phyloP scores from a whole-genome alignment of 352 stramenopile genomes.

The Halophytophthora polymorphica region DNA sequence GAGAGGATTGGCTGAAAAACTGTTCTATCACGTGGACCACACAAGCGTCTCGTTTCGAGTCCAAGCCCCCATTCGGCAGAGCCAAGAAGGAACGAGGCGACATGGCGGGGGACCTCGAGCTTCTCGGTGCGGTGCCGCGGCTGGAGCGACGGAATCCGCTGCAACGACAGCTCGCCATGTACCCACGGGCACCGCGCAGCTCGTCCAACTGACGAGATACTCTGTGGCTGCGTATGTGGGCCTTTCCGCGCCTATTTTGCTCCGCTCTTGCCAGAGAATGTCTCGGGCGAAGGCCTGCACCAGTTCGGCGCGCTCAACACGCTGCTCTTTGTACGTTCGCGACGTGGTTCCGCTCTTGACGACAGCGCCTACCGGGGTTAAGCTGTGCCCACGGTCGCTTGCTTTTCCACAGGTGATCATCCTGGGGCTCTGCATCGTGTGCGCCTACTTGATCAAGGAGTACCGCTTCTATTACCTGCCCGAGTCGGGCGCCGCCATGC shows the following conservation, averaged over 20 bases:
- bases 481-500: slow-evolving; percentile 87
- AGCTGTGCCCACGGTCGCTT: neutral
- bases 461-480: slow-evolving; percentile 90
- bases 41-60: too few species aligned
- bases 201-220: too few species aligned
- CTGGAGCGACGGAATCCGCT: too few species aligned
- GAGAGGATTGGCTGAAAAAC: too few species aligned
- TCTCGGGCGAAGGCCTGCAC: slow-evolving; percentile 61
- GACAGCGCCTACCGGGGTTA: neutral
- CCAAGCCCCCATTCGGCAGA: too few species aligned
- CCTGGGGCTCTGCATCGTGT: slow-evolving; percentile 88
- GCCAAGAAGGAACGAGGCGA: too few species aligned
- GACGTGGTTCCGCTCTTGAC: neutral
- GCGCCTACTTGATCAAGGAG: slow-evolving; percentile 89
- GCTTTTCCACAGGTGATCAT: slow-evolving; percentile 63
- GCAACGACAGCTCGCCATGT: too few species aligned
- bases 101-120: too few species aligned
- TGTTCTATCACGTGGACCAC: too few species aligned
- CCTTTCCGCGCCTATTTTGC: neutral
- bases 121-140: too few species aligned
- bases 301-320: slow-evolving; percentile 88
- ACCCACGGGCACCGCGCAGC: too few species aligned
- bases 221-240: neutral
- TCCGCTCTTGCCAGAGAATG: slow-evolving; percentile 42
- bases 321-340: slow-evolving; percentile 68